phyloP scores from a whole-genome alignment of 306 rosid genomes.

The Acacia confusa region DNA sequence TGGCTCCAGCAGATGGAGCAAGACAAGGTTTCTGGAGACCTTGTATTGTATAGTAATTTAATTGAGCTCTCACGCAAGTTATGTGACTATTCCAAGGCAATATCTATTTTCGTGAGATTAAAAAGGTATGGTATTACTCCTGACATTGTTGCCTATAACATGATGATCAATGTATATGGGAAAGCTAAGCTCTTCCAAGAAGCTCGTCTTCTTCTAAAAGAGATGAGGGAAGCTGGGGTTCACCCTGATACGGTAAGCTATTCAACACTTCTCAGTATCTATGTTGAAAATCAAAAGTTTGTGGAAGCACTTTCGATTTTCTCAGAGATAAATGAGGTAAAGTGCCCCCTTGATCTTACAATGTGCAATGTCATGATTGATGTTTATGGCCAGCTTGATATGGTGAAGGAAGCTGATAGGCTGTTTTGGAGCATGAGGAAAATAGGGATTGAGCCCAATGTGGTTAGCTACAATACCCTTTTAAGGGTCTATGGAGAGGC shows the following conservation, averaged over 20 bases:
- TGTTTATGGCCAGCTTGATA: slow-evolving; percentile 91
- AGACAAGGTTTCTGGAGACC: slow-evolving; percentile 80
- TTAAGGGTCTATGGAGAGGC: slow-evolving; percentile 94
- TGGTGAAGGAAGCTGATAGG: slow-evolving; percentile 90
- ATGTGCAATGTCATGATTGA: slow-evolving; percentile 93
- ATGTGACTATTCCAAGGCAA: slow-evolving; percentile 82
- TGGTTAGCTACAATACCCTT: slow-evolving; percentile 87
- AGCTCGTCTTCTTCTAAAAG: slow-evolving; percentile 69
- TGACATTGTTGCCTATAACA: slow-evolving; percentile 75
- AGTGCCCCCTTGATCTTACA: slow-evolving; percentile 65
- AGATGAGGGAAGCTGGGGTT: slow-evolving; percentile 67
- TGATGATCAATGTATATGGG: slow-evolving; percentile 87
- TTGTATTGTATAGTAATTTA: slow-evolving; percentile 79
- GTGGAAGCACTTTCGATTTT: slow-evolving; percentile 80
- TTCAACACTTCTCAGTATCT: slow-evolving; percentile 66
- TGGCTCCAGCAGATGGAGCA: slow-evolving; percentile 96
- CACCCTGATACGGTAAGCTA: slow-evolving; percentile 76
- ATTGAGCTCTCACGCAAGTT: slow-evolving; percentile 85
- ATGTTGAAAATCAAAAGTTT: slow-evolving; percentile 75
- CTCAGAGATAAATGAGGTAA: slow-evolving; percentile 74
- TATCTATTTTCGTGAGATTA: slow-evolving; percentile 66
- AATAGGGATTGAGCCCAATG: slow-evolving; percentile 79
- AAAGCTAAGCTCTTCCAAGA: slow-evolving; percentile 87
- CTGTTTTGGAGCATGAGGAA: slow-evolving; percentile 96
- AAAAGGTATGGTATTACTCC: slow-evolving; percentile 63